Percentiles rank a stretch among this genome's conserved stretches.
These are phyloP conservation scores for Fraxinus americana DNA, from an alignment of 257 asterid species.

Conservation along the genomic window DNA sequence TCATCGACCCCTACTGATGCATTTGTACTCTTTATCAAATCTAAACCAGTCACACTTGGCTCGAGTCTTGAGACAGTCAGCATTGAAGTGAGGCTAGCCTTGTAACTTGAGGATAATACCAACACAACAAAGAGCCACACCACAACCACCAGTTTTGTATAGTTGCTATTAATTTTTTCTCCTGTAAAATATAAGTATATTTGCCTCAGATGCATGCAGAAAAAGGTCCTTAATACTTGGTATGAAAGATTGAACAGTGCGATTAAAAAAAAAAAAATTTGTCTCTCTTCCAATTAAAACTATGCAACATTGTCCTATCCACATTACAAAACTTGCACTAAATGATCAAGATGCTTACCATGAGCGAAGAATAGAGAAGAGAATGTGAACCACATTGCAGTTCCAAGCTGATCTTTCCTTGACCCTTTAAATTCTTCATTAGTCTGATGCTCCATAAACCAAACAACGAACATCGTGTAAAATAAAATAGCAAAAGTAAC, in stretches of 20 bases:
- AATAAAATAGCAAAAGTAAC: conserved; percentile 30
- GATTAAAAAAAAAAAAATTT: no score
- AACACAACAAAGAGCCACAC: conserved; percentile 43
- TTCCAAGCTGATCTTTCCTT: conserved; percentile 38
- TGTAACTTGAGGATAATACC: conserved; percentile 37
- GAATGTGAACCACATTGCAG: conserved; percentile 49
- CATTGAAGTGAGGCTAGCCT: conserved; percentile 42
- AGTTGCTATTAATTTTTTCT: conserved; percentile 31
- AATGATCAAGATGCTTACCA: conserved; percentile 30
- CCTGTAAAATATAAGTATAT: conserved; percentile 17
- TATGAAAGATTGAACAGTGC: background rate
- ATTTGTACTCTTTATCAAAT: conserved; percentile 34
- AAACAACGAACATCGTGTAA: conserved; percentile 43
- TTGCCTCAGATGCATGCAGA: background rate
- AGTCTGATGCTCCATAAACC: conserved; percentile 43
- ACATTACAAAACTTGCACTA: background rate
- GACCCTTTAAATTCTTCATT: conserved; percentile 31
- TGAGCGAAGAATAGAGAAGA: conserved; percentile 42
- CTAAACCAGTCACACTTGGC: conserved; percentile 32
- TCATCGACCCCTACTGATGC: conserved; percentile 37
- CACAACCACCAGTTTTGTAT: conserved; percentile 29
- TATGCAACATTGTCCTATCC: background rate
- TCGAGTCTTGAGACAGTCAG: conserved; percentile 37
- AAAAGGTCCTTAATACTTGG: background rate
- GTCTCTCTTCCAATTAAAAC: background rate